Conservation (phyloP, 2,329 filamentous ascomycete species). For the Aureobasidium sp. region DNA sequence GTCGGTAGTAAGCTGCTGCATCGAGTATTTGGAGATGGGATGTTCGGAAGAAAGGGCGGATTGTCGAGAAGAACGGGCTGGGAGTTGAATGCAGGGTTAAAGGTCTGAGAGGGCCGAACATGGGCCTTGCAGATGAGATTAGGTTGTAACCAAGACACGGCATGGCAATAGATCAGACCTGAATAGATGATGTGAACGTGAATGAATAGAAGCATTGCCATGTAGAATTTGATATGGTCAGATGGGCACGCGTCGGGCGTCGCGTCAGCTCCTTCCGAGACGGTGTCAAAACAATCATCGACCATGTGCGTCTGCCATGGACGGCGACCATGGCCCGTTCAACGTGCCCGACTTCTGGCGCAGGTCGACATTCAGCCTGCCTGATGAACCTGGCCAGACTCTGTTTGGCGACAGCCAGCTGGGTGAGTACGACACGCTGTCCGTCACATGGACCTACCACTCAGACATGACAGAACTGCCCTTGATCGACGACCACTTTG, state of each 20-base stretch:
- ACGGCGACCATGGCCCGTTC: slow-evolving; percentile 19
- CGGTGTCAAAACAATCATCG: not conserved
- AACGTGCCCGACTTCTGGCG: slow-evolving; percentile 22
- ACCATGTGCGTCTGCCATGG: not conserved
- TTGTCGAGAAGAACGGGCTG: not conserved
- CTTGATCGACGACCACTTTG: slow-evolving; percentile 14
- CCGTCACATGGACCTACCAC: not conserved
- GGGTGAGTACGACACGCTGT: not conserved
- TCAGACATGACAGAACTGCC: slow-evolving; percentile 10
- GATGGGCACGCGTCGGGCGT: not conserved
- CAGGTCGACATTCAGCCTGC: slow-evolving; percentile 2
- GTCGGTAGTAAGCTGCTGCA: not conserved
- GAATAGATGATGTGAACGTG: not conserved
- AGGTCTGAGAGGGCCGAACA: not conserved
- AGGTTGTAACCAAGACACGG: too few relatives aligned
- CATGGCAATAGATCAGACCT: not conserved
- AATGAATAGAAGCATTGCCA: not conserved
- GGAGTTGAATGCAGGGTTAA: too few relatives aligned
- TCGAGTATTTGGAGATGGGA: not conserved
- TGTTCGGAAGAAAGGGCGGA: not conserved
- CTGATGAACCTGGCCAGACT: slow-evolving; percentile 5
- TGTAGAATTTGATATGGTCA: not conserved
- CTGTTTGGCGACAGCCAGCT: slow-evolving; percentile 14
- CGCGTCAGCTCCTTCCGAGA: not conserved
- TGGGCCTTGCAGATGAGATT: not conserved